Base-by-base conservation (phyloP, 495 filamentous ascomycete genomes). In the Penicillium alfredii region DNA sequence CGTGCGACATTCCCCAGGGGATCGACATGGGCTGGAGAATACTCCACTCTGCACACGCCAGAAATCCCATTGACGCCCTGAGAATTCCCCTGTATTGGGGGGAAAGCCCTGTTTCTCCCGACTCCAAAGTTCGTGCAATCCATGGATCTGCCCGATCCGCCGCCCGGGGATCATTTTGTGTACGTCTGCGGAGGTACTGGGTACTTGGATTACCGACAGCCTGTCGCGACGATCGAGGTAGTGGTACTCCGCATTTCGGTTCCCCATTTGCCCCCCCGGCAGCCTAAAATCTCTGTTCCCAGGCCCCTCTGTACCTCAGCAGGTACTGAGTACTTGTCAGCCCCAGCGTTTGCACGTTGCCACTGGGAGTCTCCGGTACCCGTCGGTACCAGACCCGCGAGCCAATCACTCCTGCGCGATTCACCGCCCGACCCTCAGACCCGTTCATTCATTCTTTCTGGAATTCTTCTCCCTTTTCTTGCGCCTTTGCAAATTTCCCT, bases 401-500 rank as follows among this genome's bases (percentile, higher is more conserved):
- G 33, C 47, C 47, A 55, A 51, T 55, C 40, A 43, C 19, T 36
- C 39, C 14, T 12, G 25, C 13, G 18, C 33, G 28, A 47, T 54
- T 57, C 53, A 57, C 53, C 53, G 53, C 53, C 53, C 44, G 22
- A 51, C 37, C 16, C 47, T 51, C 44, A 40, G 40, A 22, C 49
- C 53, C 42, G 35, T 36, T 33, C 29, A 30, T 37, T 40, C 36
- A 36, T 35, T 30, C 23, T 26, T 45, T 43, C 26, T 42, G 35
- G 39, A 45, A 42, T 46, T 51, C 40, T 34, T 49, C 49, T 32
- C 31, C 41, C 27, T 21, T 52, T 44, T 45, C 42, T n/a, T n/a
- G n/a, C n/a, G n/a, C n/a, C n/a, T n/a, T n/a, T n/a, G n/a, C n/a
- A n/a, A n/a, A n/a, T n/a, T 31, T 24, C 20, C 24, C 11, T 17